Conservation (phyloP, 495 filamentous ascomycete genomes). For the Aspergillus nanangensis region DNA sequence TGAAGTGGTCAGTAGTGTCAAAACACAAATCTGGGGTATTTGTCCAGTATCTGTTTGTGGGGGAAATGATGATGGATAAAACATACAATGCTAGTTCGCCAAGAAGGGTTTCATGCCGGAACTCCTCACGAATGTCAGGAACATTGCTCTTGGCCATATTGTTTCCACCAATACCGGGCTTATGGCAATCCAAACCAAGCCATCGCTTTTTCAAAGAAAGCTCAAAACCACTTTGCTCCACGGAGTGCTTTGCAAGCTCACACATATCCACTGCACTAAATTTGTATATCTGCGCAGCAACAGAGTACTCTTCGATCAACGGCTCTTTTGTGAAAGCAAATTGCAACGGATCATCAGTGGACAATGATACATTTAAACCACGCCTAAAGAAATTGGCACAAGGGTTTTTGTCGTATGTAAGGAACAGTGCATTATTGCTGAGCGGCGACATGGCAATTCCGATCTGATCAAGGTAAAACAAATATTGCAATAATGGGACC, state of each 20-base stretch:
- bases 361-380: conserved; percentile 91
- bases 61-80: too few relatives aligned
- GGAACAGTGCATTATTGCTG: conserved; percentile 94
- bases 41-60: too few relatives aligned
- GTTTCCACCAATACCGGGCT: conserved; percentile 76
- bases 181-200: conserved; percentile 71
- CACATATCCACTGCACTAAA: conserved; percentile 98
- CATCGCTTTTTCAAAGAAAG: conserved; percentile 81
- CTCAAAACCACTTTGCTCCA: conserved; percentile 92
- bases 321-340: conserved; percentile 99
- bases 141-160: conserved; percentile 94
- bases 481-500: conserved; percentile 90
- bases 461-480: conserved; percentile 97
- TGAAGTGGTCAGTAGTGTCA: too few relatives aligned
- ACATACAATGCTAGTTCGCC: conserved; percentile 80
- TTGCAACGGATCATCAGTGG: conserved; percentile 94
- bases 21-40: too few relatives aligned
- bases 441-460: conserved; percentile 98
- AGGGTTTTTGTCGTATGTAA: conserved; percentile 96
- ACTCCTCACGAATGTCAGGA: conserved; percentile 84
- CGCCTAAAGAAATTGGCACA: conserved; percentile 93
- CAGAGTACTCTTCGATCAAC: conserved; percentile 95
- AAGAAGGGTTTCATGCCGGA: conserved; percentile 75
- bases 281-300: conserved; percentile 98
- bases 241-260: conserved; percentile 92